Evolutionary conservation across 2,329 filamentous ascomycete species (phyloP).

Genomic region (Pyrenophora tritici-repentis): DNA sequence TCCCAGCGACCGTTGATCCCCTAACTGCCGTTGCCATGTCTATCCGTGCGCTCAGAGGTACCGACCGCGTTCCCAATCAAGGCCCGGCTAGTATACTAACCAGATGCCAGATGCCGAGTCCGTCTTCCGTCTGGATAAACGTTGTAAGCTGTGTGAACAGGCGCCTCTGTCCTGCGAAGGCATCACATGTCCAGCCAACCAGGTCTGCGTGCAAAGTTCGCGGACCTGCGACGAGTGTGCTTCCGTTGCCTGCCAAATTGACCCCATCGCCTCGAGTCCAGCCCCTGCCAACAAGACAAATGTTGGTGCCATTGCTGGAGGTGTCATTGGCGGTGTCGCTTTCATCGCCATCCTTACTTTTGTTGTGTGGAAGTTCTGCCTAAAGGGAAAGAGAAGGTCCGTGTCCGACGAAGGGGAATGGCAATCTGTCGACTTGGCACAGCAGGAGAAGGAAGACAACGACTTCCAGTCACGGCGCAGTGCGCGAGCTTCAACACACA

Average conservation of each 20-base stretch:
- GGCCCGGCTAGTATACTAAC: constrained; percentile 16
- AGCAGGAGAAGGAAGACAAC: constrained; percentile 62
- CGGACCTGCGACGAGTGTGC: constrained; percentile 66
- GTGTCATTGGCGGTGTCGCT: constrained; percentile 83
- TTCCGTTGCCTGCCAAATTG: constrained; percentile 58
- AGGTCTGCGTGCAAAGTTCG: constrained; percentile 64
- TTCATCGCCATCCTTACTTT: constrained; percentile 76
- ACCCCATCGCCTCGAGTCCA: constrained; percentile 39
- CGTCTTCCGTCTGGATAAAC: constrained; percentile 57
- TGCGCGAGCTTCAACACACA: constrained; percentile 77
- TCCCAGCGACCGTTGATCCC: constrained; percentile 17
- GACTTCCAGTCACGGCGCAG: constrained; percentile 60
- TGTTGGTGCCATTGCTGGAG: constrained; percentile 85
- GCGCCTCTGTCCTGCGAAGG: constrained; percentile 60
- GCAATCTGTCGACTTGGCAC: constrained; percentile 59
- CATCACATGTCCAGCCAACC: constrained; percentile 55
- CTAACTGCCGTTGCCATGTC: constrained; percentile 23
- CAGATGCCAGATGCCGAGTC: constrained; percentile 39
- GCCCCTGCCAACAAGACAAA: constrained; percentile 58
- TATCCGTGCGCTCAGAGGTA: constrained; percentile 25
- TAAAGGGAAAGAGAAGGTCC: constrained; percentile 76
- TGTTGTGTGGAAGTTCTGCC: constrained; percentile 83
- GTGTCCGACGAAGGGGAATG: constrained; percentile 58
- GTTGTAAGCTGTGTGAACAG: constrained; percentile 63
- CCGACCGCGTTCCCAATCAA: neutral